phyloP scores from a whole-genome alignment of 1,139 yeast genomes.

The Suhomyces yuchorum region DNA sequence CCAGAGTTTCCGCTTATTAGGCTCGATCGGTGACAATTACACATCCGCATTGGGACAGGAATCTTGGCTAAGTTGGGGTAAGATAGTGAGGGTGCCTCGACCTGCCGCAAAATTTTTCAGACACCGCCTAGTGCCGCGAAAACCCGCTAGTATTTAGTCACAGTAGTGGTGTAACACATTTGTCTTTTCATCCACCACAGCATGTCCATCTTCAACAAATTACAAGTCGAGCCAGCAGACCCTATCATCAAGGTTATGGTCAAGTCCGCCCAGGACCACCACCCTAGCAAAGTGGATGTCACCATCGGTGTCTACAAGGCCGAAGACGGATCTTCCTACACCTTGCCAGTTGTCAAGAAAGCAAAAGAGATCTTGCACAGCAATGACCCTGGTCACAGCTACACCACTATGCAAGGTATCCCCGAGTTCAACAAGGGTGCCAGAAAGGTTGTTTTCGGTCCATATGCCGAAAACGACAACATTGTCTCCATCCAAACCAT shows the following conservation, averaged over 20 bases:
- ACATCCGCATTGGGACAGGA: background rate
- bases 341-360: slow-evolving; percentile 40
- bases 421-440: slow-evolving; percentile 43
- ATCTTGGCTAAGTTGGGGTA: background rate
- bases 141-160: background rate
- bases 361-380: slow-evolving; percentile 37
- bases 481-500: slow-evolving; percentile 45
- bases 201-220: slow-evolving; percentile 28
- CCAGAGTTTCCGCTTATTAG: too few relatives aligned
- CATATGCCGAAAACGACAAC: slow-evolving; percentile 26
- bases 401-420: slow-evolving; percentile 46
- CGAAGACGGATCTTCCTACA: slow-evolving; percentile 37
- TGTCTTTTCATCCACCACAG: background rate
- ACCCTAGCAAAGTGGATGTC: slow-evolving; percentile 40
- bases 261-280: slow-evolving; percentile 29
- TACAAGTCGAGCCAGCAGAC: slow-evolving; percentile 35
- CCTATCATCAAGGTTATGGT: slow-evolving; percentile 40
- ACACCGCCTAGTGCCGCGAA: slow-evolving; percentile 1
- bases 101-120: slow-evolving; percentile 4
- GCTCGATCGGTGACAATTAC: background rate
- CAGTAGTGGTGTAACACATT: background rate
- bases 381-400: slow-evolving; percentile 47
- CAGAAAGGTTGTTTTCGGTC: slow-evolving; percentile 38
- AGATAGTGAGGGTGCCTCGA: background rate
- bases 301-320: slow-evolving; percentile 49